Conservation (phyloP, 805 yeast species). For the Priceomyces haplophilus region DNA sequence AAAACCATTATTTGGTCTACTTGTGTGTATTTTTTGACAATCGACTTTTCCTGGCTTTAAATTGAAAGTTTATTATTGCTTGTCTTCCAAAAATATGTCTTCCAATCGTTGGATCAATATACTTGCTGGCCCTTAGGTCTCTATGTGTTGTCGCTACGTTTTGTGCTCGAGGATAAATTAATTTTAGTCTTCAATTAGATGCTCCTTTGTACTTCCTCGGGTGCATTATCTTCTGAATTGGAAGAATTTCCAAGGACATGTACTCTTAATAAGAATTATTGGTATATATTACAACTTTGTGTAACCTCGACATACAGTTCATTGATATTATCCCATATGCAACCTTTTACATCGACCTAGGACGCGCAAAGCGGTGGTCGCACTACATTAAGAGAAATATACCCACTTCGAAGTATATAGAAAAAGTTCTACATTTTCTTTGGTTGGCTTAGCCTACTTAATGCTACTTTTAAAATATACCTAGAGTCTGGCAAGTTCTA, state of each 20-base stretch:
- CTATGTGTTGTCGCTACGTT: background rate
- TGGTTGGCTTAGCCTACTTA: too few relatives aligned
- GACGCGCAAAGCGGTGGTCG: background rate
- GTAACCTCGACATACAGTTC: background rate
- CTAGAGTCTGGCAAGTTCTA: conserved; percentile 21
- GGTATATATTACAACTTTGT: conserved; percentile 1
- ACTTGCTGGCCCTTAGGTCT: background rate
- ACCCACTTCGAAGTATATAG: too few relatives aligned
- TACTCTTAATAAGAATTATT: background rate
- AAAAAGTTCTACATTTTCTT: background rate
- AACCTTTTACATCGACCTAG: background rate
- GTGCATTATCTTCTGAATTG: background rate
- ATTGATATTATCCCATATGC: background rate
- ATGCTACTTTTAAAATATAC: conserved; percentile 22
- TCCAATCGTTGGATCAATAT: background rate
- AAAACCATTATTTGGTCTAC: conserved; percentile 53
- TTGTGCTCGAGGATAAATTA: background rate
- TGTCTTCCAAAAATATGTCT: background rate
- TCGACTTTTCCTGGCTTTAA: too few relatives aligned
- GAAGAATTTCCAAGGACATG: background rate
- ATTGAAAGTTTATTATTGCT: too few relatives aligned
- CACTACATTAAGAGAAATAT: too few relatives aligned
- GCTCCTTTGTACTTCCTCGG: background rate
- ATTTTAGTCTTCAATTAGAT: background rate
- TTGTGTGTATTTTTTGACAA: too few relatives aligned